These are phyloP conservation scores for Mycena pura DNA, from an alignment of 768 basidiomycete species.

Conservation along the genomic window DNA sequence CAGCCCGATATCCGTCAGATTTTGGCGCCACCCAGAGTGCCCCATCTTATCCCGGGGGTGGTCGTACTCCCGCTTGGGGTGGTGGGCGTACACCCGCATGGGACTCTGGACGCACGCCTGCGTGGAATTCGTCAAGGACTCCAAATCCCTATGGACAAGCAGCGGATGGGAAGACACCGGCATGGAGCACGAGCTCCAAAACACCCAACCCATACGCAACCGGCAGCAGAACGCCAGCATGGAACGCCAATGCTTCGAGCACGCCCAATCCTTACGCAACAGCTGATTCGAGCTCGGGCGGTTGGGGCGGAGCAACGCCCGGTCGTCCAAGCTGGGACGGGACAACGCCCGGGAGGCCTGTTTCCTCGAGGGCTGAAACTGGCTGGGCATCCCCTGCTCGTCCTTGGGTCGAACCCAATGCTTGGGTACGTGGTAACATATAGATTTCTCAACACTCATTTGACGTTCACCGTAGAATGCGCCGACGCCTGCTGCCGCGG, in stretches of 20 bases:
- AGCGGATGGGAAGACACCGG: conserved; percentile 71
- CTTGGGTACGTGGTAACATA: conserved; percentile 36
- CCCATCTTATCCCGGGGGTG: conserved; percentile 7
- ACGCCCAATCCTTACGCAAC: conserved; percentile 25
- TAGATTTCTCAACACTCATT: conserved; percentile 5
- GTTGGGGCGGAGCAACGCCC: conserved; percentile 38
- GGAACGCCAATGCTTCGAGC: conserved; percentile 32
- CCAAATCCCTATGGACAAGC: conserved; percentile 45
- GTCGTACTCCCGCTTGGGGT: conserved; percentile 40
- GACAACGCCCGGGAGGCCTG: conserved; percentile 15
- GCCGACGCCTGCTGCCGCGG: conserved; percentile 58
- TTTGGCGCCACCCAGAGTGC: conserved; percentile 32
- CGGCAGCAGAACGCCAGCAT: conserved; percentile 54
- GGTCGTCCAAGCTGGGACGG: conserved; percentile 38
- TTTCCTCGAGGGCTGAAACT: conserved; percentile 10
- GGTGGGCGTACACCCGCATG: conserved; percentile 35
- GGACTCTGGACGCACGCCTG: conserved; percentile 33
- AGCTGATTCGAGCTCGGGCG: conserved; percentile 11
- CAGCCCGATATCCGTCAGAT: conserved; percentile 19
- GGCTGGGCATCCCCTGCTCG: conserved; percentile 23
- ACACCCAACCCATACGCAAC: conserved; percentile 76
- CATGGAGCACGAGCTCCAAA: conserved; percentile 64
- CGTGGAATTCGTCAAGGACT: conserved; percentile 34
- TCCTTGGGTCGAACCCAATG: conserved; percentile 19
- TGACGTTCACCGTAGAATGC: conserved; percentile 43